A percentile compares a stretch with the other conserved stretches of the same genome.
These are phyloP conservation scores for Termitomyces sp. DNA, from an alignment of 768 basidiomycete genomes.

Conservation along the genomic window DNA sequence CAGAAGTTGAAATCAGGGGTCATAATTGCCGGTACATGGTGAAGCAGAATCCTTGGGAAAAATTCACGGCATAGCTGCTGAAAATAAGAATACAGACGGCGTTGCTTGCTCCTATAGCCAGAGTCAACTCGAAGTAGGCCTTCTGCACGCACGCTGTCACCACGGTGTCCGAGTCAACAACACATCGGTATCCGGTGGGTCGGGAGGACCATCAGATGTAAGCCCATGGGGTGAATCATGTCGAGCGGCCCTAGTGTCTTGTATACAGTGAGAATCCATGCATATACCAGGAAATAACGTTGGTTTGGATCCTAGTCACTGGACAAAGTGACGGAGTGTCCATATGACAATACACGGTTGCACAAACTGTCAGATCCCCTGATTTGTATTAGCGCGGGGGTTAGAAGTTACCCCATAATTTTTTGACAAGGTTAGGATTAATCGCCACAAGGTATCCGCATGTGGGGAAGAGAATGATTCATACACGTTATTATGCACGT, in stretches of 20 bases:
- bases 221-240: background rate
- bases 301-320: no score
- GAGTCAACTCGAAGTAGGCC: background rate
- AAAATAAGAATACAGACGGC: background rate
- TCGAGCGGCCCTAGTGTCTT: background rate
- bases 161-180: background rate
- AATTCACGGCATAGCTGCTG: background rate
- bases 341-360: background rate
- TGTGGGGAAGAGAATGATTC: background rate
- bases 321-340: background rate
- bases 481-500: background rate
- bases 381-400: background rate
- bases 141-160: background rate
- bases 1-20: background rate
- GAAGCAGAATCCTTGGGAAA: background rate
- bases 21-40: background rate
- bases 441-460: background rate
- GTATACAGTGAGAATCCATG: background rate
- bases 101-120: background rate
- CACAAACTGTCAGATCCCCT: background rate
- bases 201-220: background rate
- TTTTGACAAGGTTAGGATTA: background rate
- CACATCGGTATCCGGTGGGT: background rate
- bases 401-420: constrained; percentile 3
- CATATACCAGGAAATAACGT: background rate